Conservation (phyloP, 2,329 filamentous ascomycete genomes). For the Rutstroemia sp. region DNA sequence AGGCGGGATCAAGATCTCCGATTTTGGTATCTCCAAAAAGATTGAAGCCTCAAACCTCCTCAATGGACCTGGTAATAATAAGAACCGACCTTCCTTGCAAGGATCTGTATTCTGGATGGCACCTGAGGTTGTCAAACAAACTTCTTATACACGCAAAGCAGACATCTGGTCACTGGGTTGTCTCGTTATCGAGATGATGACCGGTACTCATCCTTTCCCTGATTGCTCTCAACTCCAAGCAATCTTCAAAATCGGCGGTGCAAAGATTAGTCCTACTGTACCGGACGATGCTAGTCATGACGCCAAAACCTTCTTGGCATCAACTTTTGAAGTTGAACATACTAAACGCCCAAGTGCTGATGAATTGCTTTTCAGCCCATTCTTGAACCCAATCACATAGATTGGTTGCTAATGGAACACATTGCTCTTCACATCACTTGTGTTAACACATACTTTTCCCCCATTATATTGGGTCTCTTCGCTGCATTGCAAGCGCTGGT, state of each 20-base stretch:
- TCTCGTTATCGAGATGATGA: slow-evolving; percentile 98
- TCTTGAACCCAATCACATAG: slow-evolving; percentile 65
- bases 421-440: background rate
- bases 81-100: slow-evolving; percentile 73
- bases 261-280: slow-evolving; percentile 78
- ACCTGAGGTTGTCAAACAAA: slow-evolving; percentile 95
- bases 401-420: background rate
- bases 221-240: slow-evolving; percentile 96
- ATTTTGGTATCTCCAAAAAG: slow-evolving; percentile 98
- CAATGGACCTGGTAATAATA: slow-evolving; percentile 57
- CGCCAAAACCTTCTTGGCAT: slow-evolving; percentile 72
- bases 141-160: slow-evolving; percentile 94
- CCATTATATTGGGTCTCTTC: background rate
- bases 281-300: slow-evolving; percentile 81
- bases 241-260: slow-evolving; percentile 95
- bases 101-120: slow-evolving; percentile 99
- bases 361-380: slow-evolving; percentile 76
- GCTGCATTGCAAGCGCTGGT: slow-evolving; percentile 20
- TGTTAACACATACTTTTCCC: slow-evolving; percentile 1
- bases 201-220: slow-evolving; percentile 89
- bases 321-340: slow-evolving; percentile 94
- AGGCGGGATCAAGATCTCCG: slow-evolving; percentile 96
- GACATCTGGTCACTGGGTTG: slow-evolving; percentile 98
- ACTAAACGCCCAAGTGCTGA: slow-evolving; percentile 87
- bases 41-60: slow-evolving; percentile 86